These are phyloP conservation scores for Rhexocercosporidium sp. DNA, from an alignment of 2,329 filamentous ascomycete genomes.

Conservation along the genomic window DNA sequence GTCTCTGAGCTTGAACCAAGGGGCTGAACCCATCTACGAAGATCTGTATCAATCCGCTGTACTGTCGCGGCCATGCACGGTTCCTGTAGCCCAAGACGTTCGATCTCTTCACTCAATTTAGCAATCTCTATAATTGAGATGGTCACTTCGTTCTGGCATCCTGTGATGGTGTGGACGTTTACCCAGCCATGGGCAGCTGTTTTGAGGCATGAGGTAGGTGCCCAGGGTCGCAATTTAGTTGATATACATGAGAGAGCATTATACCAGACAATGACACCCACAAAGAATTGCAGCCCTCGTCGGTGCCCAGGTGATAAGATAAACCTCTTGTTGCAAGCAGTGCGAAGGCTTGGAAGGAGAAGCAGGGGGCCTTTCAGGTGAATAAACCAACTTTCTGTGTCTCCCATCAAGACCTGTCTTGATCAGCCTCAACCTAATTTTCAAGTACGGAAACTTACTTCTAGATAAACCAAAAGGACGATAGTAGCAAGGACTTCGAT, in stretches of 20 bases:
- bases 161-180: neutral
- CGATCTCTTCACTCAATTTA: neutral
- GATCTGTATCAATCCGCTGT: neutral
- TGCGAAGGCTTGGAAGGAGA: neutral
- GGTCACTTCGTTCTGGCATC: neutral
- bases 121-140: neutral
- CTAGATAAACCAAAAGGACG: constrained; percentile 1
- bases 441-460: neutral
- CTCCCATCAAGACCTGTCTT: constrained; percentile 1
- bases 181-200: neutral
- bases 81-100: neutral
- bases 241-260: neutral
- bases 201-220: neutral
- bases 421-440: neutral
- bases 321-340: neutral
- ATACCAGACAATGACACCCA: neutral
- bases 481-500: constrained; percentile 1
- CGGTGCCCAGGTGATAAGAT: neutral
- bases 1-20: neutral
- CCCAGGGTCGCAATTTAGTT: neutral
- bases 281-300: neutral
- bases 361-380: neutral
- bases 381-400: neutral
- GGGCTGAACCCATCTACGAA: neutral
- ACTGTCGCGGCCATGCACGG: neutral